Conservation (phyloP, 192 early-diverging fungal genomes). For the Phycomyces blakesleeanus region DNA sequence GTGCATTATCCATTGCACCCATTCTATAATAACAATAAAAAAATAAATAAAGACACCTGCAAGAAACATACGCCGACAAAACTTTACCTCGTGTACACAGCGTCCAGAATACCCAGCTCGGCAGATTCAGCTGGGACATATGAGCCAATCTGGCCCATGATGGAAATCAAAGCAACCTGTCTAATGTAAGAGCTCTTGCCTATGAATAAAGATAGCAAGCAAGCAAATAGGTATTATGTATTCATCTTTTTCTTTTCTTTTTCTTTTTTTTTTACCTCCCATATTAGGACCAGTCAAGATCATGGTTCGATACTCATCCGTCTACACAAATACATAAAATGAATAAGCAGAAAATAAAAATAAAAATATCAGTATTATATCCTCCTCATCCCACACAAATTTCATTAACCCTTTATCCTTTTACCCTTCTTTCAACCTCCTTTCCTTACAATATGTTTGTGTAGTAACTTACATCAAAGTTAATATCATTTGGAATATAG, state of each 20-base stretch:
- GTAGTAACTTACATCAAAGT: slow-evolving; percentile 27
- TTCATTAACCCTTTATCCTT: too few relatives aligned
- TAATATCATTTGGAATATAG: slow-evolving; percentile 65
- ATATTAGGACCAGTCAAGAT: slow-evolving; percentile 98
- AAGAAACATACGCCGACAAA: slow-evolving; percentile 42
- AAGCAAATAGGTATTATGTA: slow-evolving; percentile 92
- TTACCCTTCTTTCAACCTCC: too few relatives aligned
- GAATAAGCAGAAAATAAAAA: too few relatives aligned
- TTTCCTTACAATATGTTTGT: slow-evolving; percentile 18
- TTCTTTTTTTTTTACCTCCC: slow-evolving; percentile 93
- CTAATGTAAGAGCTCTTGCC: slow-evolving; percentile 69
- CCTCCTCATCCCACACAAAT: too few relatives aligned
- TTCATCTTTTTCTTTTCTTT: too few relatives aligned
- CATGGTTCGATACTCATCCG: slow-evolving; percentile 42
- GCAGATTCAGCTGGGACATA: slow-evolving; percentile 71
- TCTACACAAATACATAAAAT: slow-evolving; percentile 12
- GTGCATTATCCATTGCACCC: slow-evolving; percentile 95
- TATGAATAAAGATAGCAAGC: slow-evolving; percentile 78
- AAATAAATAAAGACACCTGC: background rate
- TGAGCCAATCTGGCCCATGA: slow-evolving; percentile 71
- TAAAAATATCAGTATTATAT: too few relatives aligned
- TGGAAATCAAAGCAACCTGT: slow-evolving; percentile 53
- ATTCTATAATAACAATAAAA: slow-evolving; percentile 76
- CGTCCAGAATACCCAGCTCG: slow-evolving; percentile 62
- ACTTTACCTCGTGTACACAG: slow-evolving; percentile 70